phyloP scores from a whole-genome alignment of 805 yeast genomes.

The Saccharomycopsis fodiens region DNA sequence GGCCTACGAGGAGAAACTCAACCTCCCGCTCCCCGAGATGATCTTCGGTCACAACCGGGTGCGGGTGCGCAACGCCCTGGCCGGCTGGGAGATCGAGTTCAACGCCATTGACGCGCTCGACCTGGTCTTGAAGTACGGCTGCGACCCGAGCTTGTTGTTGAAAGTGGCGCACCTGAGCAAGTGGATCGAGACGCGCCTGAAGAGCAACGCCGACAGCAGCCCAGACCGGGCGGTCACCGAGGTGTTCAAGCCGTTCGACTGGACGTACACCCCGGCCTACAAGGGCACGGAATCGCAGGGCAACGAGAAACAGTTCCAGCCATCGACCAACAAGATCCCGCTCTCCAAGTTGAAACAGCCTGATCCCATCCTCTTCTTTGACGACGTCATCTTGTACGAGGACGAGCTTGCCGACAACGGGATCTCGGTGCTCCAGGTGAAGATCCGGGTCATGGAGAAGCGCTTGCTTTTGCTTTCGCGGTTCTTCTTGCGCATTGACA shows the following conservation, averaged over 20 bases:
- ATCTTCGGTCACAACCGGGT: conserved; percentile 82
- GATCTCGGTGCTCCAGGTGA: conserved; percentile 64
- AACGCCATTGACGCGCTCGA: conserved; percentile 72
- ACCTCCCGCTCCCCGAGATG: conserved; percentile 94
- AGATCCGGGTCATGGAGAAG: conserved; percentile 83
- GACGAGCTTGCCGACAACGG: conserved; percentile 98
- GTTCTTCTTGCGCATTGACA: conserved; percentile 82
- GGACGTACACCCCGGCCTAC: conserved; percentile 87
- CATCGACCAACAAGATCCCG: conserved; percentile 46
- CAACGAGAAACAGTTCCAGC: conserved; percentile 19
- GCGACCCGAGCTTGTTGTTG: conserved; percentile 39
- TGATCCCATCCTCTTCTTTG: conserved; percentile 84
- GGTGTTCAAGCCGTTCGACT: conserved; percentile 77
- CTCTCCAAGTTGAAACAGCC: conserved; percentile 57
- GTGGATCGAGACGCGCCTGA: conserved; percentile 50
- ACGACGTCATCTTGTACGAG: conserved; percentile 82
- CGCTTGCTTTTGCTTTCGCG: conserved; percentile 68
- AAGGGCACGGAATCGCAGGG: conserved; percentile 43
- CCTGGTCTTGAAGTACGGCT: conserved; percentile 35
- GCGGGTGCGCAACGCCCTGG: conserved; percentile 35
- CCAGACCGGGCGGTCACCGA: not conserved
- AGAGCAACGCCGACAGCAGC: conserved; percentile 20
- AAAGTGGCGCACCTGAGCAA: conserved; percentile 82
- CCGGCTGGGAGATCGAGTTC: conserved; percentile 48
- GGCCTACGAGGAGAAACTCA: conserved; percentile 49